Percentiles rank a stretch among this genome's conserved stretches.
These are phyloP conservation scores for Rhizoclosmatium sp. DNA, from an alignment of 192 early-diverging fungal species.

Conservation along the genomic window DNA sequence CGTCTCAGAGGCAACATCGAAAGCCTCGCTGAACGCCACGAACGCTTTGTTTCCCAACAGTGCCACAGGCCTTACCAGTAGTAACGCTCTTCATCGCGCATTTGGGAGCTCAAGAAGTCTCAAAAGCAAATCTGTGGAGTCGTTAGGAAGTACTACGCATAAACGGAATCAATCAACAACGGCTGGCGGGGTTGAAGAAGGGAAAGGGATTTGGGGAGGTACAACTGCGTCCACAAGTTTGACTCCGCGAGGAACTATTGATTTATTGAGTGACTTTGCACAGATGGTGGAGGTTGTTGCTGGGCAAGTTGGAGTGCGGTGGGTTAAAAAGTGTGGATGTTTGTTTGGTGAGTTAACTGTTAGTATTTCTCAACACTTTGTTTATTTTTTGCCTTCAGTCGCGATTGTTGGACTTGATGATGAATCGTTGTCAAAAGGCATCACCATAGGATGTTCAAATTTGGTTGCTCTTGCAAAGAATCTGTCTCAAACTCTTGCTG, in stretches of 20 bases:
- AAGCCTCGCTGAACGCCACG: background rate
- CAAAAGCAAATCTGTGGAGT: background rate
- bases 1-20: conserved; percentile 7
- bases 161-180: background rate
- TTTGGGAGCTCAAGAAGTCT: background rate
- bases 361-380: background rate
- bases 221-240: background rate
- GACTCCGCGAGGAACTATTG: conserved; percentile 27
- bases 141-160: background rate
- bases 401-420: conserved; percentile 1
- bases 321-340: conserved; percentile 17
- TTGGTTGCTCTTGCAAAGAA: conserved; percentile 14
- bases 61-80: background rate
- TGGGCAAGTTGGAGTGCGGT: conserved; percentile 14
- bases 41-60: background rate
- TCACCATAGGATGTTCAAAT: too few species aligned
- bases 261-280: conserved; percentile 35
- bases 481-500: conserved; percentile 30
- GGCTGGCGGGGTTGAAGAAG: background rate
- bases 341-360: conserved; percentile 23
- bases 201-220: conserved; percentile 18
- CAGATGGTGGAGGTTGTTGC: conserved; percentile 38
- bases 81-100: background rate
- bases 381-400: background rate
- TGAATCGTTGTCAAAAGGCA: too few species aligned